Base-by-base conservation (phyloP, 1,284 basidiomycete species). In the Marasmius fiardii region DNA sequence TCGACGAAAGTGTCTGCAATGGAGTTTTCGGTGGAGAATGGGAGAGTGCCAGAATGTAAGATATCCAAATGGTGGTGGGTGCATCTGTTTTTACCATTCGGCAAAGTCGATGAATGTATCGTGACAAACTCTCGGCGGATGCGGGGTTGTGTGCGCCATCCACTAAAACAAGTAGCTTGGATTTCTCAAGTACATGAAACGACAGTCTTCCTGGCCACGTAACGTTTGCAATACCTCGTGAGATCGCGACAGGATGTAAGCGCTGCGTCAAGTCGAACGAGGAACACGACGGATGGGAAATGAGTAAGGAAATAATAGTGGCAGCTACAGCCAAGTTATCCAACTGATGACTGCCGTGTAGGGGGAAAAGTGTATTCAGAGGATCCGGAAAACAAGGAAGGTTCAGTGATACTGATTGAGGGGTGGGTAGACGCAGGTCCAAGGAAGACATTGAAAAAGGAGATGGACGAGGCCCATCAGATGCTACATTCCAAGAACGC, bases 111-210 rank as follows among this genome's bases (percentile, higher is more conserved):
- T 81, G 75, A 55, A 98, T 73, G 68, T 95, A 98, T 4, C 75
- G 67, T 1, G 85, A 77, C 7, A 99, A 81, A 0, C 84, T 84
- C 18, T 68, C 61, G 0, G 93, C 82, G 0, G 94, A 95, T 4
- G 91, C 86, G n/a, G 85, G 75, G 66, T 99, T 99, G 69, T 99
- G 97, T 0, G 97, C 96, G 3, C 97, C 97, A 66, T 99, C 97
- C 1, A 90, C 87, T 6, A 99, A 78, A 4, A 95, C 72, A 4
- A 75, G 65, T 2, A 76, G 61, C 39, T 52, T 55, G 16, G 47
- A 53, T 43, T 61, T 60, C 20, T 39, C 48, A 43, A 74, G 60
- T 12, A 63, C 61, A 62, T 86, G 76, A 70, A 82, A 98, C 0
- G 90, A 90, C 16, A 98, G 81, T 53, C 96, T 77, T 1, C 96